A percentile compares a stretch with the other conserved stretches of the same genome.
Conservation (phyloP, 2,329 filamentous ascomycete species). For the Monilinia fructigena region DNA sequence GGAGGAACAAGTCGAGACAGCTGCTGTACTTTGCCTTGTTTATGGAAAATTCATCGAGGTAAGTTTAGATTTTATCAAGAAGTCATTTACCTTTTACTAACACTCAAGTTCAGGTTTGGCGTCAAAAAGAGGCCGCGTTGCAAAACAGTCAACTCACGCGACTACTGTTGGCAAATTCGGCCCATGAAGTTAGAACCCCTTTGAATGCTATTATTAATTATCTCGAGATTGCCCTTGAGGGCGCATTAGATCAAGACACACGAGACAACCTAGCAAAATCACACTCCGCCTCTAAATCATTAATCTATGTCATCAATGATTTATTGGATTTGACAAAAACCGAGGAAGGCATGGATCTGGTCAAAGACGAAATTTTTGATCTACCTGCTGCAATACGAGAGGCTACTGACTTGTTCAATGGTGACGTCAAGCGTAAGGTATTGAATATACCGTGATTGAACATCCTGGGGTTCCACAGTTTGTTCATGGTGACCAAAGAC, state of each 20-base stretch:
- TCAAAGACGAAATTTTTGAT: constrained; percentile 80
- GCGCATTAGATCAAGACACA: constrained; percentile 74
- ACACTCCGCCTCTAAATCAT: constrained; percentile 85
- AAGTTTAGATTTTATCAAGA: background rate
- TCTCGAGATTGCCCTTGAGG: constrained; percentile 85
- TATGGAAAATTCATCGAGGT: constrained; percentile 87
- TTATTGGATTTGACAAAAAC: constrained; percentile 84
- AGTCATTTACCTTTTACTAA: background rate
- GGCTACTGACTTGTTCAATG: constrained; percentile 70
- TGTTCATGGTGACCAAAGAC: constrained; percentile 76
- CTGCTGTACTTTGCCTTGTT: constrained; percentile 80
- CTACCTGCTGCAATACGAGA: constrained; percentile 70
- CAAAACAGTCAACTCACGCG: constrained; percentile 79
- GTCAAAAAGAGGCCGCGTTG: constrained; percentile 81
- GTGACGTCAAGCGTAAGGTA: constrained; percentile 73
- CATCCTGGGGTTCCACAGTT: constrained; percentile 66
- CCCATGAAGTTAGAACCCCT: constrained; percentile 87
- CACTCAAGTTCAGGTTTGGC: constrained; percentile 67
- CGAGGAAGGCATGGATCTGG: constrained; percentile 74
- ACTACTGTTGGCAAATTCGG: constrained; percentile 79
- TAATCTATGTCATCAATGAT: constrained; percentile 94
- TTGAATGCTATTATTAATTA: constrained; percentile 95
- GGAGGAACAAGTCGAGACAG: constrained; percentile 85
- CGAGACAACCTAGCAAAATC: constrained; percentile 81
- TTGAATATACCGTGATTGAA: constrained; percentile 66